Base-by-base conservation (phyloP, 208 protist genomes). In the Crithidia fasciculata region DNA sequence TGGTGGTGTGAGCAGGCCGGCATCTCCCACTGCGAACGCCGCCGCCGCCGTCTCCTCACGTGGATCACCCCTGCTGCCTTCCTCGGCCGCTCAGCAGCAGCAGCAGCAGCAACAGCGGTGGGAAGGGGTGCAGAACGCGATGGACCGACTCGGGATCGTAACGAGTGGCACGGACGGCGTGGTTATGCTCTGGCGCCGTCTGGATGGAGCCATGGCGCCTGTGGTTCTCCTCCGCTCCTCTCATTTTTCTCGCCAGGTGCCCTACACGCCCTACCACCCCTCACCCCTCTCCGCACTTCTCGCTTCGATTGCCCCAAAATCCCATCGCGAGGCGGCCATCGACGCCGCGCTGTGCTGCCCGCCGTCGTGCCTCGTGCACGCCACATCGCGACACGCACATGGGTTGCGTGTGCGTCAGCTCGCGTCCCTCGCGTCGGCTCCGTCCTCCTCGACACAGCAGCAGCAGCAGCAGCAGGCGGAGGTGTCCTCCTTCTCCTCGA, bases 61-160 rank as follows among this genome's bases (percentile, higher is more conserved):
- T 45, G 16, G 54, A 0, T 58, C 54, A 18, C 43, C 36, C 4
- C 40, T 13, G n/a, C 43, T 43, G 37, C 9, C 39, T 36, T n/a
- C 39, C 4, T 72, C 56, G 4, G 10, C 57, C 52, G 41, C 39
- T 41, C 54, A 15, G 41, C 50, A 36, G 19, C 16, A n/a, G n/a
- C n/a, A n/a, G n/a, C n/a, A 44, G 43, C 63, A 54, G 28, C 54
- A 37, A 28, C 18, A 36, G 45, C 56, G 52, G 16, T 18, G 40
- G 37, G 61, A 64, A 45, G 44, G 10, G 37, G 57, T 88, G 58
- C 61, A 73, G 43, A 37, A 16, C 15, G 81, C 81, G 16, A 90
- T 73, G 28, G 67, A 78, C 40, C 71, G 82, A 19, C 77, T 95
- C 2, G 84, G 91, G 52, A 87, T 95, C 63, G 82, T 95, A 12